Evolutionary conservation across 2,329 filamentous ascomycete genomes (phyloP).

Genomic region (Neonectria neomacrospora): DNA sequence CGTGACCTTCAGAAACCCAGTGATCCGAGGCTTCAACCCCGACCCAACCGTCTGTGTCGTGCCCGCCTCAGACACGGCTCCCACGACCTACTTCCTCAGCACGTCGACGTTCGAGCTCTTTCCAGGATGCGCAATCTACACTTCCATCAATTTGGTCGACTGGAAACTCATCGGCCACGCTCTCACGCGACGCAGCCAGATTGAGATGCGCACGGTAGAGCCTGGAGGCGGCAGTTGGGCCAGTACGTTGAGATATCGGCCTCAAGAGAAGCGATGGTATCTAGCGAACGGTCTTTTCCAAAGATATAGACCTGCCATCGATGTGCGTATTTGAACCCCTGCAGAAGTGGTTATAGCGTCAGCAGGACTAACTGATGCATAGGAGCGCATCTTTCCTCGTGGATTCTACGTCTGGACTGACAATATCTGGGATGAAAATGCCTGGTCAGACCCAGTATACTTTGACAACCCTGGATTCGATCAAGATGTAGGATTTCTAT

Average conservation of each 20-base stretch:
- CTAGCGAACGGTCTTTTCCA: constrained; percentile 58
- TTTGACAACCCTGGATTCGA: constrained; percentile 66
- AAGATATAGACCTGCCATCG: constrained; percentile 52
- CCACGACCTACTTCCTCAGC: constrained; percentile 63
- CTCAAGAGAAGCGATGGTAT: constrained; percentile 55
- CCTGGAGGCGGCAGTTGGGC: constrained; percentile 63
- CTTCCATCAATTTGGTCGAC: constrained; percentile 62
- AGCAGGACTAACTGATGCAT: background rate
- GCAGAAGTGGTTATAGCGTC: background rate
- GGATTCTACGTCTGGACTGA: constrained; percentile 66
- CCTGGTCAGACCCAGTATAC: constrained; percentile 65
- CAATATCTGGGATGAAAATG: constrained; percentile 61
- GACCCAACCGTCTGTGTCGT: constrained; percentile 64
- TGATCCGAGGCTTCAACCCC: constrained; percentile 70
- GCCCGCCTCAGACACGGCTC: constrained; percentile 43
- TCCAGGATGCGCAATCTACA: constrained; percentile 70
- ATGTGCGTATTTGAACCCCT: constrained; percentile 39
- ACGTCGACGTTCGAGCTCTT: constrained; percentile 73
- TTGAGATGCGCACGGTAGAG: constrained; percentile 63
- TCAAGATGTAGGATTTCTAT: constrained; percentile 51
- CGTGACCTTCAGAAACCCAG: constrained; percentile 58
- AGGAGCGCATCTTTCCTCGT: constrained; percentile 59
- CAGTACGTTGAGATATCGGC: constrained; percentile 58
- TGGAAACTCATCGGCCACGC: constrained; percentile 66
- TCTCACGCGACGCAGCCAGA: constrained; percentile 60